Evolutionary conservation across 176 grass and related monocot species (phyloP).

Genomic region (Carex cristatella): DNA sequence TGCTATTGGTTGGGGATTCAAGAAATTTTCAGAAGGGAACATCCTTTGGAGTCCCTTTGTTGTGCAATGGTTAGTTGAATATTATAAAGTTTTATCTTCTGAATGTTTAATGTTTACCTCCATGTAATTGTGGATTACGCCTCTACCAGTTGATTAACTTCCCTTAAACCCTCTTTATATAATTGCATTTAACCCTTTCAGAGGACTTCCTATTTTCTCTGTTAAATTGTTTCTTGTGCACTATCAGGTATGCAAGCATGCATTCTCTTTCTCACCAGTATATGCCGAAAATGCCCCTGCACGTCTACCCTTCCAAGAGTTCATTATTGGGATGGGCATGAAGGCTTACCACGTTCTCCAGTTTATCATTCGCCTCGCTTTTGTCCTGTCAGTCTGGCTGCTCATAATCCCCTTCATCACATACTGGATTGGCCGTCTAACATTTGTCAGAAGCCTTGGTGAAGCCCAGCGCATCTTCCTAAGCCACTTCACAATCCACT

Average conservation of each 20-base stretch:
- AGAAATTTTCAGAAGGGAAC: background rate
- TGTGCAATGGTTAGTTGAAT: background rate
- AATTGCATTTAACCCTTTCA: background rate
- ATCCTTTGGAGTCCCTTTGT: background rate
- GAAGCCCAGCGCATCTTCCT: constrained; percentile 93
- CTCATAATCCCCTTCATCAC: constrained; percentile 99
- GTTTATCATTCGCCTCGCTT: constrained; percentile 86
- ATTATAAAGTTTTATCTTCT: background rate
- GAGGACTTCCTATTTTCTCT: constrained; percentile 2
- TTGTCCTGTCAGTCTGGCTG: constrained; percentile 98
- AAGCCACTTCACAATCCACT: constrained; percentile 72
- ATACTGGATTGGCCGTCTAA: constrained; percentile 94
- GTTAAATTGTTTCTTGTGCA: background rate
- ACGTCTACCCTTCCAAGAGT: constrained; percentile 95
- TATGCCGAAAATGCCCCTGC: constrained; percentile 78
- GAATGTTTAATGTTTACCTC: background rate
- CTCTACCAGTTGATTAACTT: background rate
- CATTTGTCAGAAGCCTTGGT: constrained; percentile 83
- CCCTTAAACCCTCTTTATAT: background rate
- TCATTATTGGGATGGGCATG: constrained; percentile 89
- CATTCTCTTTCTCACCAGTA: constrained; percentile 90
- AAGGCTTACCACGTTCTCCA: constrained; percentile 89
- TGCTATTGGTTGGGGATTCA: background rate
- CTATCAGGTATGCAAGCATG: constrained; percentile 94
- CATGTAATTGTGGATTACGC: background rate